A percentile compares a stretch with the other conserved stretches of the same genome.
Evolutionary conservation across 2,329 filamentous ascomycete genomes (phyloP).

Genomic region (Alternaria sp.): DNA sequence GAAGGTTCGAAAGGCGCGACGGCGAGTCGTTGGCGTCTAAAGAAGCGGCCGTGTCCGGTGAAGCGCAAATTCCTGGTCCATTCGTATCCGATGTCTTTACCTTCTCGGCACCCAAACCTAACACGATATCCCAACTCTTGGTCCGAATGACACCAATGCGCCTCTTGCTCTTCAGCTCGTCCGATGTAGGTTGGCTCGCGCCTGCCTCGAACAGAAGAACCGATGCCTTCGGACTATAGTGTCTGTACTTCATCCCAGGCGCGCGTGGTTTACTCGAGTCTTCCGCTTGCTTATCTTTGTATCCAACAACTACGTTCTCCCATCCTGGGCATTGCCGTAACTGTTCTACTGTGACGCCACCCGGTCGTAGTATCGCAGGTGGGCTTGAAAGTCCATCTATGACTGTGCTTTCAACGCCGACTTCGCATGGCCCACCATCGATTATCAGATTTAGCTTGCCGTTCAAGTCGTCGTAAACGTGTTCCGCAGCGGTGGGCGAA

Average conservation of each 20-base stretch:
- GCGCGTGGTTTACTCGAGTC: conserved; percentile 72
- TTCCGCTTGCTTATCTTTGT: conserved; percentile 74
- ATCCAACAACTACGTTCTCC: conserved; percentile 78
- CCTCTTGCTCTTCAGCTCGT: conserved; percentile 37
- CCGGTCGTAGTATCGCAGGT: conserved; percentile 82
- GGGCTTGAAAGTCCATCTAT: conserved; percentile 86
- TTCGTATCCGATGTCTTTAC: neutral
- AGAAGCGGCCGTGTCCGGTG: neutral
- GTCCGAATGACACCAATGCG: conserved; percentile 52
- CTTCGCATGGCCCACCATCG: conserved; percentile 83
- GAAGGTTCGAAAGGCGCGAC: conserved; percentile 35
- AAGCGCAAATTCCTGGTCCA: conserved; percentile 18
- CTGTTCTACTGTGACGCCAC: conserved; percentile 84
- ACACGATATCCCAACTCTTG: conserved; percentile 30
- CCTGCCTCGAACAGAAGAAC: conserved; percentile 81
- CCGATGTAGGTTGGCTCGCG: conserved; percentile 35
- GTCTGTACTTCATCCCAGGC: conserved; percentile 98
- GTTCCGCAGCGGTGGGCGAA: conserved; percentile 86
- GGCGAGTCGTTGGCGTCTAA: neutral
- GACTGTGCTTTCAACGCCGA: conserved; percentile 96
- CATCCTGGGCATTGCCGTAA: conserved; percentile 77
- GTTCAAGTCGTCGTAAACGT: conserved; percentile 83
- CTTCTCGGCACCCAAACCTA: conserved; percentile 19
- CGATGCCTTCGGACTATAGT: conserved; percentile 89
- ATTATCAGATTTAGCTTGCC: conserved; percentile 86